Evolutionary conservation across 345 rosid genomes (phyloP), one percentile per base, ranked within the genome.

Genomic region (Populus euphratica): DNA sequence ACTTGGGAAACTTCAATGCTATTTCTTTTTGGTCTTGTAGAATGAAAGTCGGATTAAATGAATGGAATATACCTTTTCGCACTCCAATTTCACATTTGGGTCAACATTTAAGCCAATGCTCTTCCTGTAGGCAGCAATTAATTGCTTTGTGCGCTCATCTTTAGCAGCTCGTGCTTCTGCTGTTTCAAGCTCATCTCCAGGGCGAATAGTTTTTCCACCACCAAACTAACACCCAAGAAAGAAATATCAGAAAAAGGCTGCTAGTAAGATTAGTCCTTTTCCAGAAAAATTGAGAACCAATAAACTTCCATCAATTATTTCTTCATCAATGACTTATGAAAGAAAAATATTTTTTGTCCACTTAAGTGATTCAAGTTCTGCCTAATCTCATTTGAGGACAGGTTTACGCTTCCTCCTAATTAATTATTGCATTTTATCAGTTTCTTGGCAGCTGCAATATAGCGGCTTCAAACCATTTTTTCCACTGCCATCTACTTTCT

Each of bases 141-240:
- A 70, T 64, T 88, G 77, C 75, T 86, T 91, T 13, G 97, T 90
- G 64, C 76, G 86, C 69, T 89, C 84, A 21, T 91, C 91, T 87
- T 91, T 90, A 20, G 90, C 91, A 79, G 81, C 86, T 81, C 90
- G 86, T 74, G 89, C 97, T 83, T 94, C 92, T 76, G 84, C 86
- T 38, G 97, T 88, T 85, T 94, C 97, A 41, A 91, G 83, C 69
- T 83, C 81, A 44, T 94, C 97, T n/a, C 97, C 97, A 0, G 97
- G 97, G 68, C 82, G 90, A 79, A 94, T 84, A 38, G 84, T 88
- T 84, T 81, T 94, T 81, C 97, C 97, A 80, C 97, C 97, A 62
- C 97, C 97, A 88, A 84, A 92, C 97, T 92, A 39, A 75, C 62
- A 75, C 35, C 43, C 79, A 63, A 78, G 52, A 43, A 80, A 14